These are phyloP conservation scores for Aspergillus transmontanensis DNA, from an alignment of 2,329 filamentous ascomycete species.

Conservation along the genomic window DNA sequence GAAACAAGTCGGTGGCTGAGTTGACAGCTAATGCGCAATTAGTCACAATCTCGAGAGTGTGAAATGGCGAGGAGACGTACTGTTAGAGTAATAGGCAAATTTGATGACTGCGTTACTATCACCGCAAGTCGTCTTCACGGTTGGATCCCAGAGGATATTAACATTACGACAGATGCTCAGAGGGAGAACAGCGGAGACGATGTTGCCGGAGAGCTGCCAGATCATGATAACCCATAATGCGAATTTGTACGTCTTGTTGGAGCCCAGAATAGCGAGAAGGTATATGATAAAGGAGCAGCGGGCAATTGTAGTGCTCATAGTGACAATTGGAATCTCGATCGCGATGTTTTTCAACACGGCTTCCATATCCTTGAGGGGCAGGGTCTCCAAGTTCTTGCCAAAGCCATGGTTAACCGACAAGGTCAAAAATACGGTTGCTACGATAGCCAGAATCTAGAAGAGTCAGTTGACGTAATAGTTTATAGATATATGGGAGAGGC, in stretches of 20 bases:
- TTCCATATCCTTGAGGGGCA: slow-evolving; percentile 14
- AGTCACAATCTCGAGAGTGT: not conserved
- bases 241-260: slow-evolving; percentile 25
- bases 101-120: slow-evolving; percentile 23
- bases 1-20: slow-evolving; percentile 31
- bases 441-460: slow-evolving; percentile 20
- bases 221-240: slow-evolving; percentile 26
- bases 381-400: slow-evolving; percentile 21
- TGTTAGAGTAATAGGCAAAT: slow-evolving; percentile 34
- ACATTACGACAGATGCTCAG: slow-evolving; percentile 31
- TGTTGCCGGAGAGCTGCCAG: slow-evolving; percentile 30
- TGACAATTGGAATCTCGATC: slow-evolving; percentile 31
- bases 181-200: slow-evolving; percentile 29
- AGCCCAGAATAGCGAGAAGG: slow-evolving; percentile 29
- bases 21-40: slow-evolving; percentile 24
- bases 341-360: slow-evolving; percentile 31
- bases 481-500: too few relatives aligned
- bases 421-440: slow-evolving; percentile 27
- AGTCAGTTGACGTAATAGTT: not conserved
- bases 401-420: slow-evolving; percentile 31
- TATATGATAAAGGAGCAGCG: slow-evolving; percentile 32
- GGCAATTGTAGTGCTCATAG: slow-evolving; percentile 33
- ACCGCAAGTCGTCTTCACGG: slow-evolving; percentile 28
- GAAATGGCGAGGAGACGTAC: slow-evolving; percentile 11
- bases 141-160: slow-evolving; percentile 27